phyloP scores from a whole-genome alignment of 1,139 yeast genomes.

The Zygosaccharomyces pseudobailii region DNA sequence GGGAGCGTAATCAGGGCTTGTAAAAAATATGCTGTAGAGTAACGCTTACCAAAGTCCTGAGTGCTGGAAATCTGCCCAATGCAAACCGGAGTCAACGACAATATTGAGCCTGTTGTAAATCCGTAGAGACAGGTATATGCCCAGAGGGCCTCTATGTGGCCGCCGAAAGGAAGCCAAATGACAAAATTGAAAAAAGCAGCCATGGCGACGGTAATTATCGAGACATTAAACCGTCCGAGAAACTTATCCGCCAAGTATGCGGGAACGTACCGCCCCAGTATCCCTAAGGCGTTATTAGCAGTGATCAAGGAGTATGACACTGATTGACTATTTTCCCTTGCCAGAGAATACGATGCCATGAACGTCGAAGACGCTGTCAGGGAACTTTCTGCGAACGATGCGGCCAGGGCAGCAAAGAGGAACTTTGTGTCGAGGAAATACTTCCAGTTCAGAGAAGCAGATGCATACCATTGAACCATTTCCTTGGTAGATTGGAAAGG shows the following conservation, averaged over 20 bases:
- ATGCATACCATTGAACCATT: slow-evolving; percentile 25
- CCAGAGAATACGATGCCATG: slow-evolving; percentile 27
- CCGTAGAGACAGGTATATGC: slow-evolving; percentile 36
- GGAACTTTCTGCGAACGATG: slow-evolving; percentile 51
- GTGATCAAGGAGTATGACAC: slow-evolving; percentile 50
- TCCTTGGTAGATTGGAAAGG: slow-evolving; percentile 25
- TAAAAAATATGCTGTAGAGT: slow-evolving; percentile 45
- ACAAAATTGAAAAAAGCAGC: slow-evolving; percentile 37
- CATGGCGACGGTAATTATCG: slow-evolving; percentile 39
- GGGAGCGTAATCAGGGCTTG: slow-evolving; percentile 42
- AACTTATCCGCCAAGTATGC: slow-evolving; percentile 49
- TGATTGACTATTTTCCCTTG: slow-evolving; percentile 46
- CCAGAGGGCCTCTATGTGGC: slow-evolving; percentile 31
- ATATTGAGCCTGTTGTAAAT: slow-evolving; percentile 33
- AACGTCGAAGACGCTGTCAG: slow-evolving; percentile 41
- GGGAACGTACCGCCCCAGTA: slow-evolving; percentile 54
- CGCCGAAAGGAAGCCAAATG: slow-evolving; percentile 37
- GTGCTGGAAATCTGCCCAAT: slow-evolving; percentile 47
- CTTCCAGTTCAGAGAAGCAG: slow-evolving; percentile 32
- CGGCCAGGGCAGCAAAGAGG: slow-evolving; percentile 39
- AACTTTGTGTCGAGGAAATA: slow-evolving; percentile 40
- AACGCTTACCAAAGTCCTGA: slow-evolving; percentile 46
- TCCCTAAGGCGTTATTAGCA: slow-evolving; percentile 54
- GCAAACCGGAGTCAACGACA: slow-evolving; percentile 48
- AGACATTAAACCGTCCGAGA: slow-evolving; percentile 55